Base-by-base conservation (phyloP, 2,329 filamentous ascomycete genomes). In the Aspergillus neotritici region DNA sequence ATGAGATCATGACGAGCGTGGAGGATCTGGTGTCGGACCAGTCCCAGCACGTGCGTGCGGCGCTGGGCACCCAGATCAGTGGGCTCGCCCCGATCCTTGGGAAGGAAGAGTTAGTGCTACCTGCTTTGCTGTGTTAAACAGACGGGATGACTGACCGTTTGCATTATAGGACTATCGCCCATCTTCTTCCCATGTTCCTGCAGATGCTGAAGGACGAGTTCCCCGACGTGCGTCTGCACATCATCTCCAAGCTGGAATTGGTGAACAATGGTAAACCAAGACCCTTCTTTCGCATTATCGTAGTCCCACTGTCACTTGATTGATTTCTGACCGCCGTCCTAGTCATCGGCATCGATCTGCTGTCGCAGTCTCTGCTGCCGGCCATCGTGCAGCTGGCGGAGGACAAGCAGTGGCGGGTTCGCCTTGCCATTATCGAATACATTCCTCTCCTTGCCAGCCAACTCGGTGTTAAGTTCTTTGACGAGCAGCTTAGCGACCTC, bases 161-260 rank as follows among this genome's bases (percentile, higher is more conserved):
- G 21, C 7, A 8, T 25, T 25, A 25, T 54, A 93, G 87, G 69
- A 98, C 93, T 25, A 97, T 95, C 55, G 85, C 93, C 56, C 93
- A 98, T 66, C 82, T 98, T 34, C 80, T 98, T 34, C 93, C 93
- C 41, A 98, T 98, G 91, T 97, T 98, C 70, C 78, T 98, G 41
- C 87, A 94, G 67, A 98, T 98, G 93, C 83, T 98, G 59, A 98
- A 97, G 78, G 93, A 98, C 61, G 93, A 98, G 64, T 97, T 96
- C 68, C 93, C 93, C 15, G 93, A 98, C 65, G 93, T 98, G 40
- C 86, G 93, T 50, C 82, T 98, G 47, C 94, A 98, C 72, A 98
- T 98, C 67, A 98, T 98, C 62, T 97, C 93, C n/a, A 98, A 98
- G 72, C 82, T 98, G 43, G 94, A 98, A 73, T 80, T 94, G 51